A percentile compares a stretch with the other conserved stretches of the same genome.
phyloP scores from a whole-genome alignment of 495 filamentous ascomycete genomes.

The Sphaerosporella brunnea region DNA sequence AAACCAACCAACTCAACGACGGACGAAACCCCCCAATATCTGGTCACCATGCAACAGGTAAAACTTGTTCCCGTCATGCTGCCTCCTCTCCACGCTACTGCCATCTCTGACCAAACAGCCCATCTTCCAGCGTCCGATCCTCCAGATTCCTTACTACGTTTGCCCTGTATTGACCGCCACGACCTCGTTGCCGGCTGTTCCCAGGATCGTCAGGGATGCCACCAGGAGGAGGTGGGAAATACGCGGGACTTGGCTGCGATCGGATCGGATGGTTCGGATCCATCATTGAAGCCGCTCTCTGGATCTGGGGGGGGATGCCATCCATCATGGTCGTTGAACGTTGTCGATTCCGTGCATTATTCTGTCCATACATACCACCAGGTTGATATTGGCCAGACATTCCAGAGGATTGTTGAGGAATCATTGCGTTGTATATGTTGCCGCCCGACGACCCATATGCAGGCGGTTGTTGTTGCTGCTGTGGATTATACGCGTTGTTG shows the following conservation, averaged over 20 bases:
- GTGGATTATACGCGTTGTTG: slow-evolving; percentile 35
- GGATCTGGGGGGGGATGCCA: slow-evolving; percentile 80
- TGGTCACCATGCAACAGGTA: too few species aligned
- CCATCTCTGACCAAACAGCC: slow-evolving; percentile 34
- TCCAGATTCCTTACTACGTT: slow-evolving; percentile 91
- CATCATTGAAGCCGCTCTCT: slow-evolving; percentile 90
- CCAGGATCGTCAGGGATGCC: slow-evolving; percentile 42
- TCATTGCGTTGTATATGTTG: slow-evolving; percentile 38
- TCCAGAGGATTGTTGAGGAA: slow-evolving; percentile 39
- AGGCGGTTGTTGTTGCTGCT: slow-evolving; percentile 48
- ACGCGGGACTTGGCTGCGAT: slow-evolving; percentile 87
- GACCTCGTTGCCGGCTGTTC: slow-evolving; percentile 58
- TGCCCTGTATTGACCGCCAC: slow-evolving; percentile 45
- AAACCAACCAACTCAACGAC: too few species aligned
- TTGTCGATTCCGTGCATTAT: slow-evolving; percentile 65
- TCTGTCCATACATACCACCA: slow-evolving; percentile 65
- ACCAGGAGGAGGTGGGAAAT: slow-evolving; percentile 85
- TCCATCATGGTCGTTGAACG: slow-evolving; percentile 95
- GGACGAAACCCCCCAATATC: too few species aligned
- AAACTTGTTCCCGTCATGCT: too few species aligned
- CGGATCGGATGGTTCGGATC: slow-evolving; percentile 90
- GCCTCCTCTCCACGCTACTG: too few species aligned
- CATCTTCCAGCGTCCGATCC: slow-evolving; percentile 82
- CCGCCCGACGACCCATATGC: slow-evolving; percentile 53
- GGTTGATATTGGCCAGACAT: slow-evolving; percentile 34